Evolutionary conservation across 192 early-diverging fungal species (phyloP).

Genomic region (Coemansia sp.): DNA sequence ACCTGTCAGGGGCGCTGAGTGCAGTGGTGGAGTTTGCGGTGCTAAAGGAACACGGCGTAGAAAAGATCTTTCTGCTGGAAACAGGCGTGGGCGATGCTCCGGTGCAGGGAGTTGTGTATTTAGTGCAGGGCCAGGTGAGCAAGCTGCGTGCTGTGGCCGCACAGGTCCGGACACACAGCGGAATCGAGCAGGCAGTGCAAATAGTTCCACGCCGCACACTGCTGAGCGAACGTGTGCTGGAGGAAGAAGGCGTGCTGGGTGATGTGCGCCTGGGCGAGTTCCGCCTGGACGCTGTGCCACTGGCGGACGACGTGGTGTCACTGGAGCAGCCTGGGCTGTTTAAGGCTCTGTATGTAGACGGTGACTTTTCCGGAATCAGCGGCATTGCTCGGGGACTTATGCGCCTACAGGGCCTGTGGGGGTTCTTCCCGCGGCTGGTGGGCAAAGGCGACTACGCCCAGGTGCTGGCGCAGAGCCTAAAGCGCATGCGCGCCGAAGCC

Average conservation of each 20-base stretch:
- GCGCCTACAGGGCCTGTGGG: conserved; percentile 85
- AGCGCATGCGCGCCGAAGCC: conserved; percentile 82
- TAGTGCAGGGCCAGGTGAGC: conserved; percentile 72
- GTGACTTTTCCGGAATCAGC: conserved; percentile 44
- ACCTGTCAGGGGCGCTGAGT: conserved; percentile 80
- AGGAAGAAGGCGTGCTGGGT: conserved; percentile 89
- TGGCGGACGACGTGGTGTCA: conserved; percentile 87
- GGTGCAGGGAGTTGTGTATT: conserved; percentile 72
- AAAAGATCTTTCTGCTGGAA: conserved; percentile 87
- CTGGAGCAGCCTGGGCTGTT: conserved; percentile 84
- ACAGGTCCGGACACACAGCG: conserved; percentile 23
- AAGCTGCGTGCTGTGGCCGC: conserved; percentile 83
- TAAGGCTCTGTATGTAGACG: conserved; percentile 74
- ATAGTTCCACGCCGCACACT: conserved; percentile 88
- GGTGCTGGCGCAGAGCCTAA: conserved; percentile 68
- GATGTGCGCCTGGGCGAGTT: conserved; percentile 84
- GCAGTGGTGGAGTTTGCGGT: conserved; percentile 83
- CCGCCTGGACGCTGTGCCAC: conserved; percentile 84
- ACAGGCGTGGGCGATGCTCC: conserved; percentile 66
- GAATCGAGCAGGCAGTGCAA: conserved; percentile 66
- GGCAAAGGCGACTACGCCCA: conserved; percentile 87
- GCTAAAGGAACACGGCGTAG: conserved; percentile 94
- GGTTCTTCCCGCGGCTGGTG: conserved; percentile 84
- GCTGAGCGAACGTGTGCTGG: conserved; percentile 90
- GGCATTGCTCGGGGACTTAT: conserved; percentile 67